A percentile compares a stretch with the other conserved stretches of the same genome.
Conservation (phyloP, 2,329 filamentous ascomycete genomes). For the Fusarium floridanum region DNA sequence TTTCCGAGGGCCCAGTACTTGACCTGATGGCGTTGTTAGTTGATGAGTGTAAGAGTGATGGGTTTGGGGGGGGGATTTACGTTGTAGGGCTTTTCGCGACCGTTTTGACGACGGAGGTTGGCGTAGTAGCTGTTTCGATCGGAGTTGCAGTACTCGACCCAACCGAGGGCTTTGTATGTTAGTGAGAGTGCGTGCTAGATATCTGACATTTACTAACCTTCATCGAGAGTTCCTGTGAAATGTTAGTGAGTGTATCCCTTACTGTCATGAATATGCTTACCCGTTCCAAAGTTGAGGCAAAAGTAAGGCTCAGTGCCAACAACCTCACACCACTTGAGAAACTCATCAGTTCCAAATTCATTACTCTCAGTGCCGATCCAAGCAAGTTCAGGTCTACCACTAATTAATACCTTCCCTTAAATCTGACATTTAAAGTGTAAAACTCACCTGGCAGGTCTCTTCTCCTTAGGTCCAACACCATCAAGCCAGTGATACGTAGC, state of each 20-base stretch:
- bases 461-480: slow-evolving; percentile 79
- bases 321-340: slow-evolving; percentile 82
- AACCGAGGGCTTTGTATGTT: slow-evolving; percentile 66
- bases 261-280: slow-evolving; percentile 47
- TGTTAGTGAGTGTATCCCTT: slow-evolving; percentile 3
- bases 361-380: slow-evolving; percentile 85
- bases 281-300: slow-evolving; percentile 85
- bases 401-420: too few relatives aligned
- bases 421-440: neutral
- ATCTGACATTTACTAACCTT: slow-evolving; percentile 41
- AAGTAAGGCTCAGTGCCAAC: slow-evolving; percentile 84
- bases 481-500: slow-evolving; percentile 90
- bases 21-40: slow-evolving; percentile 54
- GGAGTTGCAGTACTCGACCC: slow-evolving; percentile 90
- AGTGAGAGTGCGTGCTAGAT: neutral
- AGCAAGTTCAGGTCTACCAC: slow-evolving; percentile 74
- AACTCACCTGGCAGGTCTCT: slow-evolving; percentile 66
- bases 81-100: slow-evolving; percentile 81
- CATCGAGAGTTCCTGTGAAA: slow-evolving; percentile 54
- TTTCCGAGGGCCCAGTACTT: slow-evolving; percentile 92
- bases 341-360: slow-evolving; percentile 87
- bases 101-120: slow-evolving; percentile 81
- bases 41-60: neutral
- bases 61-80: slow-evolving; percentile 18
- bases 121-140: slow-evolving; percentile 84